phyloP scores from a whole-genome alignment of 441 rosid genomes.

The Metrosideros polymorpha region DNA sequence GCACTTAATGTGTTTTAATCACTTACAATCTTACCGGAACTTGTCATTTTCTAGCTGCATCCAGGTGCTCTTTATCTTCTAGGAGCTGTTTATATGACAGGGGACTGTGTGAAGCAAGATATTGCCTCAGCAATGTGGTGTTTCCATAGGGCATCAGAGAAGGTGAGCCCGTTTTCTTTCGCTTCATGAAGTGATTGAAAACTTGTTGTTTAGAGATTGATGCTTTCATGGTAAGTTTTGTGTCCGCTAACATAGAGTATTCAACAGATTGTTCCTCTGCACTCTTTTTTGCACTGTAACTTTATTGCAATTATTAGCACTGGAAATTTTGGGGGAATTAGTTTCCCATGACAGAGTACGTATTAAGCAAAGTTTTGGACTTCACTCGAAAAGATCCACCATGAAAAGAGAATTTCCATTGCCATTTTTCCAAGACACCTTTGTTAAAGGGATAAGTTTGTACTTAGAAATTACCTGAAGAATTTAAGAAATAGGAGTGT shows the following conservation, averaged over 20 bases:
- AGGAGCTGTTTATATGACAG: constrained; percentile 79
- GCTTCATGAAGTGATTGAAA: not conserved
- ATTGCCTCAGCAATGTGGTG: constrained; percentile 89
- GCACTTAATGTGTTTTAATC: not conserved
- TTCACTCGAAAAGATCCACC: not conserved
- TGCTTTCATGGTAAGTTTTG: not conserved
- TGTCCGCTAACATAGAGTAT: not conserved
- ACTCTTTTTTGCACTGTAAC: not conserved
- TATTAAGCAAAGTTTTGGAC: not conserved
- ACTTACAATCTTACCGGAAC: constrained; percentile 15
- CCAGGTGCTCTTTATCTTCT: constrained; percentile 90
- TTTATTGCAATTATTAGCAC: not conserved
- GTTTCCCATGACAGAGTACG: not conserved
- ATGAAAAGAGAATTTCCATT: not conserved
- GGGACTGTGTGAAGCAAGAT: constrained; percentile 92
- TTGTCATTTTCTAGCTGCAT: constrained; percentile 54
- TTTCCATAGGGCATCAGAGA: constrained; percentile 86
- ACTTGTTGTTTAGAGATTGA: not conserved
- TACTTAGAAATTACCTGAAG: not conserved
- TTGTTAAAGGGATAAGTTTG: not conserved
- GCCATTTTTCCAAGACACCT: not conserved
- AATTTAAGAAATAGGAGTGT: not conserved
- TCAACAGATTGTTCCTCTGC: not conserved
- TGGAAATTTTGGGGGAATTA: not conserved
- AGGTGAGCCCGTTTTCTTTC: constrained; percentile 22